Percentiles rank a stretch among this genome's conserved stretches.
Evolutionary conservation across 805 yeast genomes (phyloP).

Genomic region (Sugiyamaella valdiviana): DNA sequence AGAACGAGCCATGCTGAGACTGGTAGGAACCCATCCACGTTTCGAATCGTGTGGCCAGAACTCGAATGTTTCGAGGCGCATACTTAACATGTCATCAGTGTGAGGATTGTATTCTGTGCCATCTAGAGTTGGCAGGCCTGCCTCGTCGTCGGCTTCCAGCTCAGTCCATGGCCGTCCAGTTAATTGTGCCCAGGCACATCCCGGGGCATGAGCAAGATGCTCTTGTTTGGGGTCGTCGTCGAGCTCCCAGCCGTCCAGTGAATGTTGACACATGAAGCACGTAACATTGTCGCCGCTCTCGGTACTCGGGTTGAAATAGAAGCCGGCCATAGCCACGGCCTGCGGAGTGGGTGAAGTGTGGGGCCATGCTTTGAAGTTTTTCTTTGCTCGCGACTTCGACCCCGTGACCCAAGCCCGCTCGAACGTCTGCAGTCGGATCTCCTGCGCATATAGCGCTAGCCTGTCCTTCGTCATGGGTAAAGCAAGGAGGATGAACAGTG

Average conservation of each 20-base stretch:
- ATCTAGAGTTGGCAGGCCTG: neutral
- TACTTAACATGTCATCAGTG: conserved; percentile 18
- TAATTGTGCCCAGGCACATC: conserved; percentile 34
- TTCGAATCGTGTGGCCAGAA: conserved; percentile 42
- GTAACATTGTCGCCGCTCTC: conserved; percentile 45
- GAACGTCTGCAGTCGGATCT: conserved; percentile 16
- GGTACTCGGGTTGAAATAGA: conserved; percentile 50
- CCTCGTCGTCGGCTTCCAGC: conserved; percentile 14
- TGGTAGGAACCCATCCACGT: conserved; percentile 37
- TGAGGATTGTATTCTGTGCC: conserved; percentile 20
- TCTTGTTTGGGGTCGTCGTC: conserved; percentile 46
- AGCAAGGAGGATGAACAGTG: neutral
- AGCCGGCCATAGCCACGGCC: conserved; percentile 51
- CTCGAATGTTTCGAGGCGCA: conserved; percentile 24
- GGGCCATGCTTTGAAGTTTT: conserved; percentile 22
- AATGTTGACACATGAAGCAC: conserved; percentile 52
- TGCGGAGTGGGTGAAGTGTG: conserved; percentile 25
- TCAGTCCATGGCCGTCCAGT: conserved; percentile 21
- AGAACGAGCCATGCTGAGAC: conserved; percentile 43
- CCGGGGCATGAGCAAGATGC: conserved; percentile 36
- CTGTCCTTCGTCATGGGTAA: conserved; percentile 5
- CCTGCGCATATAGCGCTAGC: conserved; percentile 11
- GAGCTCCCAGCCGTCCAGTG: conserved; percentile 54
- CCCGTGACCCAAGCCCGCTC: conserved; percentile 12
- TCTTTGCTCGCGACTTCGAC: conserved; percentile 17